Percentiles rank a stretch among this genome's conserved stretches.
Conservation (phyloP, 1,284 basidiomycete genomes). For the Pterulicium gracile region DNA sequence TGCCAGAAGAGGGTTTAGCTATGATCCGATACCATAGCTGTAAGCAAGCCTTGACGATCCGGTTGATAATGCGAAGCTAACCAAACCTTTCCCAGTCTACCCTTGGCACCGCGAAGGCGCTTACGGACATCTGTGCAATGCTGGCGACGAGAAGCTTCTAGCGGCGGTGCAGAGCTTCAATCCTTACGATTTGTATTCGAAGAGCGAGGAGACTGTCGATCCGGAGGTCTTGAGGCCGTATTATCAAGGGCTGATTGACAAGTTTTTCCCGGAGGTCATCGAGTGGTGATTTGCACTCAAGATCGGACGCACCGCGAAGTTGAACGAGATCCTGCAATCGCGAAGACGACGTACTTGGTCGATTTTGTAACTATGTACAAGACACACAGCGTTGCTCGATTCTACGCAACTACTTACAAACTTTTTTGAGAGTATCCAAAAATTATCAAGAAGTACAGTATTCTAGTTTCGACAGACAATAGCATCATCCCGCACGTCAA, state of each 20-base stretch:
- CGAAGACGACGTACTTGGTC: no score
- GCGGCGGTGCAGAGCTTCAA: constrained; percentile 73
- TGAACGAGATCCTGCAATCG: no score
- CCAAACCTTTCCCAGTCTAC: constrained; percentile 6
- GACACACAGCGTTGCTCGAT: no score
- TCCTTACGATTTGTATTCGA: constrained; percentile 88
- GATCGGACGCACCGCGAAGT: no score
- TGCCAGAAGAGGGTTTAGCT: constrained; percentile 74
- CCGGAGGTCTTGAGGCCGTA: constrained; percentile 65
- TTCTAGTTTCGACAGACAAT: no score
- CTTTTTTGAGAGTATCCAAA: no score
- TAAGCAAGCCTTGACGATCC: constrained; percentile 6
- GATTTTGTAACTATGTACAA: no score
- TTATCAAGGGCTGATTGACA: constrained; percentile 71
- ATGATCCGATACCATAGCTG: constrained; percentile 92
- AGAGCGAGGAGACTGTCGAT: constrained; percentile 64
- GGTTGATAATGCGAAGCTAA: constrained; percentile 1
- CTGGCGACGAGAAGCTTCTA: constrained; percentile 50
- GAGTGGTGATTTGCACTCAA: constrained; percentile 73
- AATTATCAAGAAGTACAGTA: no score
- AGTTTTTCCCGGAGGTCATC: constrained; percentile 73
- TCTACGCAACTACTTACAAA: no score
- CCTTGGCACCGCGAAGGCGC: constrained; percentile 84
- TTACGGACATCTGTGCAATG: constrained; percentile 69
- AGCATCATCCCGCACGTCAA: no score